These are phyloP conservation scores for Jackrogersella multiformis DNA, from an alignment of 495 filamentous ascomycete species.

Conservation along the genomic window DNA sequence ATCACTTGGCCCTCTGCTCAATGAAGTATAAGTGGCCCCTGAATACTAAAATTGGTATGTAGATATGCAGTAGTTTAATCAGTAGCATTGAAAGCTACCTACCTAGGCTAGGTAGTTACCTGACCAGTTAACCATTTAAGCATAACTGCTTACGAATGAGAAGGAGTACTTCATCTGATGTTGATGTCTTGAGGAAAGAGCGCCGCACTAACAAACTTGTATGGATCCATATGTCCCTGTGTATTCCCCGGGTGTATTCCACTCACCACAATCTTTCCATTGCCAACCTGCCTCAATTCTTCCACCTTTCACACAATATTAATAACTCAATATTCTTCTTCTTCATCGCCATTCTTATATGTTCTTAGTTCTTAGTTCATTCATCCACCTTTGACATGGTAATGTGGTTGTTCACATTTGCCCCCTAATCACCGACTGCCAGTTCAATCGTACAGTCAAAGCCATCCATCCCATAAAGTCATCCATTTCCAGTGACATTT, in stretches of 20 bases:
- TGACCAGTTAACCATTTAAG: background rate
- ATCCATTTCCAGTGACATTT: background rate
- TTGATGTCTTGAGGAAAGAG: background rate
- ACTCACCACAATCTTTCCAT: background rate
- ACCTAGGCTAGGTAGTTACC: too few relatives aligned
- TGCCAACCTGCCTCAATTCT: background rate
- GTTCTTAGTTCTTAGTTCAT: background rate
- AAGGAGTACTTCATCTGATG: background rate
- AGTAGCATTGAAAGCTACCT: too few relatives aligned
- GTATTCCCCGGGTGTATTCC: background rate
- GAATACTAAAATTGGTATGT: too few relatives aligned
- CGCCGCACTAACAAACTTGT: background rate
- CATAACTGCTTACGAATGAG: background rate
- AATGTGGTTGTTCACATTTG: background rate
- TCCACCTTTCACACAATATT: background rate
- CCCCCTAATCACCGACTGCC: background rate
- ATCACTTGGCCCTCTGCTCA: too few relatives aligned
- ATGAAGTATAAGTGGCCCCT: too few relatives aligned
- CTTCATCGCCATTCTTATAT: background rate
- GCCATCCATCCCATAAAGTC: background rate
- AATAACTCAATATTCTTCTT: background rate
- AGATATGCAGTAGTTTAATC: too few relatives aligned
- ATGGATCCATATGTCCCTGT: background rate
- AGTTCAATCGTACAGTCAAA: background rate
- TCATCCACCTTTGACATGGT: background rate